A percentile compares a stretch with the other conserved stretches of the same genome.
Evolutionary conservation across 805 yeast genomes (phyloP).

Genomic region (Ogataea pignaliae): DNA sequence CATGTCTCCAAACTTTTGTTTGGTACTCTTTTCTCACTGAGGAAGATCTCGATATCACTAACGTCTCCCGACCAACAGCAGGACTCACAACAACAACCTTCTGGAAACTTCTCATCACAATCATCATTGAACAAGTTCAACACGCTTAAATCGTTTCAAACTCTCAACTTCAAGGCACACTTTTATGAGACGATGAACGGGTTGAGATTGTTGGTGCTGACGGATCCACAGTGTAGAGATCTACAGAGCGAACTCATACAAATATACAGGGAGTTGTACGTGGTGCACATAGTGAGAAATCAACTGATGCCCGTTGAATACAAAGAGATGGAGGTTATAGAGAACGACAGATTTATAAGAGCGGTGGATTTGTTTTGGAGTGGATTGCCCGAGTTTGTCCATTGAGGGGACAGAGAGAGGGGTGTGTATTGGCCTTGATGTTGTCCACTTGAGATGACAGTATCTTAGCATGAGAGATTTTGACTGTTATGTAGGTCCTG

Average conservation of each 20-base stretch:
- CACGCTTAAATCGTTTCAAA: conserved; percentile 43
- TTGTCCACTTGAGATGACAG: background rate
- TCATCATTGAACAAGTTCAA: conserved; percentile 29
- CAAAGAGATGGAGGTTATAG: conserved; percentile 44
- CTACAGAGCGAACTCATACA: conserved; percentile 51
- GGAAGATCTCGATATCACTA: conserved; percentile 55
- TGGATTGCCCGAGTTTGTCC: conserved; percentile 21
- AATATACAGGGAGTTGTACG: conserved; percentile 55
- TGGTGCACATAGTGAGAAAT: conserved; percentile 59
- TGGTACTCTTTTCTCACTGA: conserved; percentile 77
- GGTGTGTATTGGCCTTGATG: too few species aligned
- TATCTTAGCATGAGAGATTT: too few species aligned
- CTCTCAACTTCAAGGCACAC: conserved; percentile 76
- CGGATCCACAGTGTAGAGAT: conserved; percentile 59
- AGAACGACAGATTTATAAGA: conserved; percentile 50
- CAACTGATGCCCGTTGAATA: conserved; percentile 58
- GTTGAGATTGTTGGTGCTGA: conserved; percentile 66
- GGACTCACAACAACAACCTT: conserved; percentile 5
- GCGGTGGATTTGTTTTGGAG: conserved; percentile 48
- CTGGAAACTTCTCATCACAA: background rate
- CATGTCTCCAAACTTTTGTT: conserved; percentile 78
- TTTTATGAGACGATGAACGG: conserved; percentile 76
- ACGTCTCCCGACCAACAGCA: conserved; percentile 1
- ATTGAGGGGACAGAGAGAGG: too few species aligned
- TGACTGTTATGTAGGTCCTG: too few species aligned